phyloP scores from a whole-genome alignment of 2,329 filamentous ascomycete genomes.

The Monilinia vaccinii-corymbosi region DNA sequence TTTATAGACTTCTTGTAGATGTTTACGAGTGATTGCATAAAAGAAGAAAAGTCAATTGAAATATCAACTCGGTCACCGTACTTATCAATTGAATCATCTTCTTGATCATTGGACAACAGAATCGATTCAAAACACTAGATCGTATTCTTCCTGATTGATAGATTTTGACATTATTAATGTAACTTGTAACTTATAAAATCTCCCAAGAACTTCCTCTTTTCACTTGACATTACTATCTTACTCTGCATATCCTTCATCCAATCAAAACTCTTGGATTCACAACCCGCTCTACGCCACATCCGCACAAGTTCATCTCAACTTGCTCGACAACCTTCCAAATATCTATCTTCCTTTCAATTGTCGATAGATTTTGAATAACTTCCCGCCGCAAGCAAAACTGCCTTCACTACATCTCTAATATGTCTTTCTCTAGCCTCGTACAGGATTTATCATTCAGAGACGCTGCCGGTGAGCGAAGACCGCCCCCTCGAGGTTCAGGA shows the following conservation, averaged over 20 bases:
- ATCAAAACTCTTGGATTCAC: conserved; percentile 8
- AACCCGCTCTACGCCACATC: not conserved
- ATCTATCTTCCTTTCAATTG: too few relatives aligned
- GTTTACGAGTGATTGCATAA: too few relatives aligned
- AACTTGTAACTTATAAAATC: conserved; percentile 2
- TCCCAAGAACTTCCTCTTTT: not conserved
- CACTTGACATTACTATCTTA: not conserved
- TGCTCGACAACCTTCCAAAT: not conserved
- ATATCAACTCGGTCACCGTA: not conserved
- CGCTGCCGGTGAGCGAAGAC: conserved; percentile 35
- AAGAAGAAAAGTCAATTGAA: too few relatives aligned
- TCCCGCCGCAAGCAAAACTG: not conserved
- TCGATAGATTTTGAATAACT: too few relatives aligned
- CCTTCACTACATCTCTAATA: conserved; percentile 30
- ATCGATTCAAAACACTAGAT: too few relatives aligned
- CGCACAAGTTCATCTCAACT: not conserved
- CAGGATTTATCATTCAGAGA: conserved; percentile 56
- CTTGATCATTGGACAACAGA: not conserved
- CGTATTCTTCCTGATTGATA: too few relatives aligned
- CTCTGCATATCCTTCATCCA: not conserved
- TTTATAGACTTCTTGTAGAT: too few relatives aligned
- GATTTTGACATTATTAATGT: too few relatives aligned
- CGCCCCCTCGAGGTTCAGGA: conserved; percentile 39
- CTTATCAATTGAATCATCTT: conserved; percentile 1
- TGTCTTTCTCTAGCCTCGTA: conserved; percentile 62